These are phyloP conservation scores for Boletus calvinii DNA, from an alignment of 1,284 basidiomycete genomes.

Conservation along the genomic window DNA sequence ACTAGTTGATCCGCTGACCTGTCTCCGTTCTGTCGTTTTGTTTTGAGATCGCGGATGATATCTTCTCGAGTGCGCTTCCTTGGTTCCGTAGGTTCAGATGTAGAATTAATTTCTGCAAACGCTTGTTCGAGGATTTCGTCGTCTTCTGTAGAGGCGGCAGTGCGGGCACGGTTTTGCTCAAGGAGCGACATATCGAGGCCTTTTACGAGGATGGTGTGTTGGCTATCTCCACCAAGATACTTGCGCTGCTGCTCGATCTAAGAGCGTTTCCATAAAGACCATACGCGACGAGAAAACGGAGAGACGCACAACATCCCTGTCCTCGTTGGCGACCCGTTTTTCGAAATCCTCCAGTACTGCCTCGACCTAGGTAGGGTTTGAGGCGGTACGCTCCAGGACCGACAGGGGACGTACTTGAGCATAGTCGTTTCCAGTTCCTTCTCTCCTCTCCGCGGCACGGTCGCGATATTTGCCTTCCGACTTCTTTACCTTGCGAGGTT, in stretches of 20 bases:
- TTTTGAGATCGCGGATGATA: slow-evolving; percentile 70
- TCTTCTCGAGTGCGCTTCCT: slow-evolving; percentile 75
- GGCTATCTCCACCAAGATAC: slow-evolving; percentile 86
- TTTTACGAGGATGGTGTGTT: slow-evolving; percentile 85
- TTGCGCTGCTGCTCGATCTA: slow-evolving; percentile 75
- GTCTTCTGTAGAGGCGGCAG: slow-evolving; percentile 51
- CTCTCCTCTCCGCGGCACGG: slow-evolving; percentile 66
- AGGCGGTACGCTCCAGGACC: background rate
- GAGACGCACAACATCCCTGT: slow-evolving; percentile 54
- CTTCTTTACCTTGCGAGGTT: slow-evolving; percentile 75
- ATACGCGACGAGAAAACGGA: background rate
- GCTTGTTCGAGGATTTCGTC: slow-evolving; percentile 78
- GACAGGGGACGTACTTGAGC: slow-evolving; percentile 47
- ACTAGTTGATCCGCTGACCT: slow-evolving; percentile 16
- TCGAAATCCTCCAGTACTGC: slow-evolving; percentile 81
- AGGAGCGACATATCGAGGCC: slow-evolving; percentile 88
- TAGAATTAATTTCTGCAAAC: slow-evolving; percentile 46
- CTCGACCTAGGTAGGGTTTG: slow-evolving; percentile 56
- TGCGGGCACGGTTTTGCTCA: slow-evolving; percentile 77
- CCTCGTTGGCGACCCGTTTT: slow-evolving; percentile 54
- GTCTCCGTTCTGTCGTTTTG: slow-evolving; percentile 44
- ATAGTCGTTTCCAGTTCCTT: slow-evolving; percentile 63
- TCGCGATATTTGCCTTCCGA: slow-evolving; percentile 59
- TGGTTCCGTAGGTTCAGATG: slow-evolving; percentile 28
- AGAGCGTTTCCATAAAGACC: slow-evolving; percentile 2